These are phyloP conservation scores for Mycosphaerella sp. DNA, from an alignment of 2,329 filamentous ascomycete genomes.

Conservation along the genomic window DNA sequence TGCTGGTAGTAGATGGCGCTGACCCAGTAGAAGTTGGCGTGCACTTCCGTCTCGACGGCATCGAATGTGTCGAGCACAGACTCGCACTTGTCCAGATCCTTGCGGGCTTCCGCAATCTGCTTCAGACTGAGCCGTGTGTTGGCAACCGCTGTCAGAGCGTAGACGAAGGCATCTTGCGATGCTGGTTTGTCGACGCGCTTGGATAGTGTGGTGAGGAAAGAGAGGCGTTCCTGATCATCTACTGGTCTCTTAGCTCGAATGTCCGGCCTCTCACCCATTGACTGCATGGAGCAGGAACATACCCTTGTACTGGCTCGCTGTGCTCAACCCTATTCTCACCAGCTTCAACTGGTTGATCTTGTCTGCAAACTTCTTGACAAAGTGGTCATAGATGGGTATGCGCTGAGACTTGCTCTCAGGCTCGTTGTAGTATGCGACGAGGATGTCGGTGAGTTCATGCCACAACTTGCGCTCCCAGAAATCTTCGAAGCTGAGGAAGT, in stretches of 20 bases:
- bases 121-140: slow-evolving; percentile 75
- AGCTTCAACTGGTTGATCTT: slow-evolving; percentile 99
- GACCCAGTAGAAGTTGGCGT: slow-evolving; percentile 92
- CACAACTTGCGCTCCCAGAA: slow-evolving; percentile 98
- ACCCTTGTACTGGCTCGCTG: slow-evolving; percentile 79
- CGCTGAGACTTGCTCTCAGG: slow-evolving; percentile 75
- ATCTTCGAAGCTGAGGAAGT: slow-evolving; percentile 89
- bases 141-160: slow-evolving; percentile 84
- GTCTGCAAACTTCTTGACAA: slow-evolving; percentile 92
- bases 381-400: slow-evolving; percentile 85
- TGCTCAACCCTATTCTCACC: slow-evolving; percentile 80
- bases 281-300: slow-evolving; percentile 17
- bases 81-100: slow-evolving; percentile 81
- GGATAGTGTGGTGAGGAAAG: slow-evolving; percentile 75
- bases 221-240: slow-evolving; percentile 82
- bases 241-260: slow-evolving; percentile 1
- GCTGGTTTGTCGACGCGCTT: slow-evolving; percentile 86
- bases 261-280: neutral
- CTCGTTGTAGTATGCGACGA: slow-evolving; percentile 81
- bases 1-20: slow-evolving; percentile 90
- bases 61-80: slow-evolving; percentile 86
- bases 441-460: slow-evolving; percentile 91
- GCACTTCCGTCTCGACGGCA: slow-evolving; percentile 88
- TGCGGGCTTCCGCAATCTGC: slow-evolving; percentile 74
- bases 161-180: slow-evolving; percentile 93